Conservation (phyloP, 345 rosid genomes). For the Eucalyptus marginata region DNA sequence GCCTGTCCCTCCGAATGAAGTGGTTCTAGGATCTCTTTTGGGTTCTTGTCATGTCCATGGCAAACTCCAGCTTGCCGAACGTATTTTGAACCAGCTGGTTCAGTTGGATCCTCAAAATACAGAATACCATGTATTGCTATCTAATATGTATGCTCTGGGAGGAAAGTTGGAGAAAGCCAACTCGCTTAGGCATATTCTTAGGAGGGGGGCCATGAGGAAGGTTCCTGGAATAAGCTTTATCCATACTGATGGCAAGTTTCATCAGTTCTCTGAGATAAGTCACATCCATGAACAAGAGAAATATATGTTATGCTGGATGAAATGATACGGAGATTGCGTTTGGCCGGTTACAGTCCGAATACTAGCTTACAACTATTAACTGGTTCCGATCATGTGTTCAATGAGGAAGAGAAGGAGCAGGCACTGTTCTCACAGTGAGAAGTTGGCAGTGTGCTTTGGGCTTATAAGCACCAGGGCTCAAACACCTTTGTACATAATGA, state of each 20-base stretch:
- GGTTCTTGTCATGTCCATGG: conserved; percentile 66
- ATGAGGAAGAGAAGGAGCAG: conserved; percentile 66
- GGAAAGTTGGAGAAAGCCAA: conserved; percentile 40
- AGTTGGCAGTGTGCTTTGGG: conserved; percentile 69
- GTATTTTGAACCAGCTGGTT: conserved; percentile 27
- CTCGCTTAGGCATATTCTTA: conserved; percentile 31
- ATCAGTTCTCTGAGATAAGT: conserved; percentile 54
- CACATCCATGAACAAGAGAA: conserved; percentile 38
- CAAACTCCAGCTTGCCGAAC: conserved; percentile 45
- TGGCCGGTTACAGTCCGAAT: conserved; percentile 51
- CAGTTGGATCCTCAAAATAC: conserved; percentile 47
- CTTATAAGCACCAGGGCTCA: conserved; percentile 48
- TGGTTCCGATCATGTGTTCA: conserved; percentile 9
- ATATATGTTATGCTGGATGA: conserved; percentile 41
- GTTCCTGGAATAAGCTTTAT: conserved; percentile 74
- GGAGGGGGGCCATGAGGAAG: conserved; percentile 37
- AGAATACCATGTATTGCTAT: conserved; percentile 52
- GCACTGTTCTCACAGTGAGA: conserved; percentile 64
- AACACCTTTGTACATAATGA: conserved; percentile 40
- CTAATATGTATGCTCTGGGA: conserved; percentile 50
- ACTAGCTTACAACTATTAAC: conserved; percentile 21
- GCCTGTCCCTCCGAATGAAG: conserved; percentile 73
- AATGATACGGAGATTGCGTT: conserved; percentile 45
- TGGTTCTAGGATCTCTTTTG: conserved; percentile 70
- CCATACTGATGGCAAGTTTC: conserved; percentile 34